Evolutionary conservation across 768 basidiomycete species (phyloP), one percentile per base, ranked within the genome.

Genomic region (Hemileccinum rubropunctum): DNA sequence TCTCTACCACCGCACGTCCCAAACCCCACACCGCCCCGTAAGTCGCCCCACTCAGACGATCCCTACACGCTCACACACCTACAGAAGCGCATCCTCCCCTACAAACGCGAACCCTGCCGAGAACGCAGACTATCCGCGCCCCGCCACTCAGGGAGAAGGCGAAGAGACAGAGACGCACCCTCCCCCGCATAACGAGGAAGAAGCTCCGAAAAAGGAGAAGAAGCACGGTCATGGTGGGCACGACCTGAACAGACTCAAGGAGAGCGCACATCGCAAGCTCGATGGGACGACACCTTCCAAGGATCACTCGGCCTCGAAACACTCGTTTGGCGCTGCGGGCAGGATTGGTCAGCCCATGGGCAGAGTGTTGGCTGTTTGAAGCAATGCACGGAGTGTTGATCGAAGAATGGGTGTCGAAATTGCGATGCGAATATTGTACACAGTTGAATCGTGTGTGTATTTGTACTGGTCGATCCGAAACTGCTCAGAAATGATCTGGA

Each of bases 311-410:
- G 51, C 54, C 17, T 57, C 59, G 3, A 63, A 65, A 18, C 73
- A 73, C 36, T 63, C 53, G 0, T 76, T 74, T 54, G 77, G 73
- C 15, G 76, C 61, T 11, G 74, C 61, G 1, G 79, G 76, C 26
- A 71, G 83, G 48, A 84, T 85, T 50, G 74, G 71, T 4, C 83
- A 85, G 59, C 83, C 83, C 37, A 76, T 72, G 42, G 79, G 79
- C 26, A 82, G 71, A 53, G 61, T 44, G 14, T 51, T 76, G 46
- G 60, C 61, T 34, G 42, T 70, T 53, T 75, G 58, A 73, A 56
- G 32, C 18, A 13, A 6, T 23, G 40, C 10, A 21, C n/a, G 17
- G 27, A 10, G 21, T 18, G 6, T 40, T 26, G 10, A 26, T 1
- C 8, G 27, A 42, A 38, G 30, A 32, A 35, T 11, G 37, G 26